Base-by-base conservation (phyloP, 306 rosid species). In the Dryas octopetala region DNA sequence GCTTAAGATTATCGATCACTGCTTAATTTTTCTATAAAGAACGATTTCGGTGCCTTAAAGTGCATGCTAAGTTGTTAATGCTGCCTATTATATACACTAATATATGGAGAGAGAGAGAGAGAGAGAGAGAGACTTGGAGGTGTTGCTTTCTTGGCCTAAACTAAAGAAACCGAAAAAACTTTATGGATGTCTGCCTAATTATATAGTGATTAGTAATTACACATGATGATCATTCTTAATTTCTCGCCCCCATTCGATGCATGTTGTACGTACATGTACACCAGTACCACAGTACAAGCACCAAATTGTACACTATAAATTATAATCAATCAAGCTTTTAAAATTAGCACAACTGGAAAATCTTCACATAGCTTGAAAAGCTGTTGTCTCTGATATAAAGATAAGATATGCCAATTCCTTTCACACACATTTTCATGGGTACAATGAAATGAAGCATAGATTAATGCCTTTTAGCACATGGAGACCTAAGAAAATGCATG, bases 391-490 rank as follows among this genome's bases (percentile, higher is more conserved):
- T 52, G 16, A 53, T 70, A 70, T 40, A 70, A 70, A 70, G 62
- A 47, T 15, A 66, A 5, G 5, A 47, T 23, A 67, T 67, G 9
- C 70, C 70, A 17, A 65, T 45, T 65, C 38, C 38, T 65, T 65
- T 45, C 70, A 17, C 16, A 45, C 49, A 38, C 11, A 17, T 55
- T 55, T 2, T 28, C 15, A 15, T 50, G 60, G 46, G 38, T n/a
- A 19, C 38, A 16, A 32, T 69, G 48, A 69, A 16, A 32, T 69
- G 48, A 69, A 69, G 48, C 38, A 5, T 16, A 38, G 49, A 16
- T 9, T 38, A 52, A 4, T 16, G 62, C 48, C 50, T 69, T 16
- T 69, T n/a, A 51, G 62, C 61, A 32, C 73, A 69, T 69, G 74
- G 49, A 50, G 2, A 14, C 28, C 10, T 13, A 51, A 8, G 14